Percentiles rank a stretch among this genome's conserved stretches.
These are phyloP conservation scores for Chlamydomonas sp. DNA, from an alignment of 139 green algal species.

Conservation along the genomic window DNA sequence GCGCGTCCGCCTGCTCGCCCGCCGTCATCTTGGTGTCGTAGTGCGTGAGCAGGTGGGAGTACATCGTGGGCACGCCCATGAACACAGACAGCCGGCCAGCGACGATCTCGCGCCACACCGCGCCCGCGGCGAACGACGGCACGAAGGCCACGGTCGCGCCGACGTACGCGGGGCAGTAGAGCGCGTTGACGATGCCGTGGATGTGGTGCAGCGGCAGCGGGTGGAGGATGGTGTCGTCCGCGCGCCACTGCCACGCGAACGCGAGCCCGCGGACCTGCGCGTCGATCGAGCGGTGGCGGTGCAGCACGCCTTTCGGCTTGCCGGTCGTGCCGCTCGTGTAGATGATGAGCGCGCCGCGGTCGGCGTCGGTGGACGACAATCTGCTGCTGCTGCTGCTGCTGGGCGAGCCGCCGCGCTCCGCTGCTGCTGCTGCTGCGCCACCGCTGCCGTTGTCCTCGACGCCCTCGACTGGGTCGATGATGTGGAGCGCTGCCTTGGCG, in stretches of 20 bases:
- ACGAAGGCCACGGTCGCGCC: conserved; percentile 74
- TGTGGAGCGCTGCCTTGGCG: not conserved
- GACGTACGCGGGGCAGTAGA: conserved; percentile 60
- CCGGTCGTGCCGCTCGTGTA: conserved; percentile 98
- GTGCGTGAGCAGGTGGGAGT: conserved; percentile 65
- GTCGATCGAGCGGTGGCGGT: conserved; percentile 61
- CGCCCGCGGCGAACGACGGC: conserved; percentile 61
- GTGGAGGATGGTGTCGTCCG: conserved; percentile 78
- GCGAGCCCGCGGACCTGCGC: conserved; percentile 61
- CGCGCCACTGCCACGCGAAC: conserved; percentile 68
- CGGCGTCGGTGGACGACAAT: not conserved
- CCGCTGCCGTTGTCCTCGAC: not conserved
- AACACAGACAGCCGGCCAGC: conserved; percentile 48
- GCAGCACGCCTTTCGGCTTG: conserved; percentile 81
- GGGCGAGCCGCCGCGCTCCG: not conserved
- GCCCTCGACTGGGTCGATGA: conserved; percentile 4
- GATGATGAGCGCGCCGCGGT: conserved; percentile 75
- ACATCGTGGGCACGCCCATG: conserved; percentile 98
- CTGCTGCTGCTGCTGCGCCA: not conserved
- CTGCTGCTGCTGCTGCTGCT: conserved; percentile 4
- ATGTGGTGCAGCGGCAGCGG: conserved; percentile 88
- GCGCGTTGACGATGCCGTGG: conserved; percentile 91
- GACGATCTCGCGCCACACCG: conserved; percentile 47
- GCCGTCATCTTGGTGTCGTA: conserved; percentile 41
- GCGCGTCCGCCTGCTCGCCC: conserved; percentile 32